These are phyloP conservation scores for Tolypocladium tropicale DNA, from an alignment of 2,329 filamentous ascomycete genomes.

Conservation along the genomic window DNA sequence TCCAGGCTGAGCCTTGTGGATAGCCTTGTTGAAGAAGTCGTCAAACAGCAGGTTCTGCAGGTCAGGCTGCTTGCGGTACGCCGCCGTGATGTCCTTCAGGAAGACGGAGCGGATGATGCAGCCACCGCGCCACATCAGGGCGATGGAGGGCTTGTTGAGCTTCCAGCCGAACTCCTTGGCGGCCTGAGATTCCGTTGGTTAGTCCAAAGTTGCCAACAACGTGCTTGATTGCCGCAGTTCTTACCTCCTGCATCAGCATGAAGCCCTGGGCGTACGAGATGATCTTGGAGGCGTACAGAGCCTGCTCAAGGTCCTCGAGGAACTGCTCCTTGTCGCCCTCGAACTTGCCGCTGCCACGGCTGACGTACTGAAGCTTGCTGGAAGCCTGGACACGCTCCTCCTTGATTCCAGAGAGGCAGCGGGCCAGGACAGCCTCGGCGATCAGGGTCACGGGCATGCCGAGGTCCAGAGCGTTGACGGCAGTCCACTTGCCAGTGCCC, in stretches of 20 bases:
- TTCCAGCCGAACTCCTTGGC: conserved; percentile 96
- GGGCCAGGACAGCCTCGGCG: conserved; percentile 89
- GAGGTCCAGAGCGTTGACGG: conserved; percentile 96
- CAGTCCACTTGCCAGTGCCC: conserved; percentile 99
- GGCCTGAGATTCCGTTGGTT: conserved; percentile 45
- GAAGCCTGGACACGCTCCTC: conserved; percentile 79
- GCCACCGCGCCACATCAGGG: conserved; percentile 99
- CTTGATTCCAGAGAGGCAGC: conserved; percentile 93
- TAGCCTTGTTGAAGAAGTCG: conserved; percentile 99
- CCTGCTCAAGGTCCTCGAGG: conserved; percentile 96
- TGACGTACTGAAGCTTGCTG: conserved; percentile 60
- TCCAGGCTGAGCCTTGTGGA: conserved; percentile 87
- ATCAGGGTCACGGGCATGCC: conserved; percentile 98
- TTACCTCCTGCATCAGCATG: conserved; percentile 98
- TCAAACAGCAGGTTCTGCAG: conserved; percentile 98
- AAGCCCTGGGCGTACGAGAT: conserved; percentile 99
- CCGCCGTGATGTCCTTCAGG: conserved; percentile 97
- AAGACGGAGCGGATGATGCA: conserved; percentile 99
- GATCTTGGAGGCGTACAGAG: conserved; percentile 98
- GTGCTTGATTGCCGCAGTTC: conserved; percentile 13
- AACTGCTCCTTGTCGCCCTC: conserved; percentile 86
- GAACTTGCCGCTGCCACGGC: conserved; percentile 64
- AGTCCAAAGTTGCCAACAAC: not conserved
- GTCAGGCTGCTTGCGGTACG: conserved; percentile 88
- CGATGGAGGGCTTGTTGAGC: conserved; percentile 99